A percentile compares a stretch with the other conserved stretches of the same genome.
phyloP scores from a whole-genome alignment of 257 asterid genomes.

The Solanum virginianum region DNA sequence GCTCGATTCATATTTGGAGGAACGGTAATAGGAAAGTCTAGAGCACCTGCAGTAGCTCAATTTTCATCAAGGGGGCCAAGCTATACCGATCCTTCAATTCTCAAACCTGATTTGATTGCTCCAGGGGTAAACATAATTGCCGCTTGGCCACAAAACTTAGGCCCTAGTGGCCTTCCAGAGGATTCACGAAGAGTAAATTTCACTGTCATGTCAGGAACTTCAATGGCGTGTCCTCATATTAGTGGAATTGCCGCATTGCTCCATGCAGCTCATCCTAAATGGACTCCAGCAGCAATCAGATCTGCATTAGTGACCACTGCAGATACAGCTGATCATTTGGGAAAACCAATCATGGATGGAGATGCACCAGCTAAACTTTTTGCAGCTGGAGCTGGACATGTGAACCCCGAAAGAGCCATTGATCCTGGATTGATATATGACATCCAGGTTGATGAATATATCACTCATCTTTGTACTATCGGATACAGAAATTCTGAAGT shows the following conservation, averaged over 20 bases:
- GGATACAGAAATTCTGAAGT: conserved; percentile 56
- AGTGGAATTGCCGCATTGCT: conserved; percentile 73
- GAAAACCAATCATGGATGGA: conserved; percentile 74
- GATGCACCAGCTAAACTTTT: conserved; percentile 51
- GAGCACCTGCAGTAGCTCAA: conserved; percentile 87
- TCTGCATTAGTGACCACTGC: conserved; percentile 93
- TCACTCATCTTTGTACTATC: conserved; percentile 59
- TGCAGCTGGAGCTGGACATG: conserved; percentile 85
- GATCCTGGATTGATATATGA: conserved; percentile 75
- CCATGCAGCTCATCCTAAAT: conserved; percentile 60
- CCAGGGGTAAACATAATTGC: conserved; percentile 92
- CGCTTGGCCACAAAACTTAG: conserved; percentile 90
- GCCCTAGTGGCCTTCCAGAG: conserved; percentile 78
- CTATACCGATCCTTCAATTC: conserved; percentile 63
- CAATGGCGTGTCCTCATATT: conserved; percentile 94
- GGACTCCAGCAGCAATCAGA: conserved; percentile 72
- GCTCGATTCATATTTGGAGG: conserved; percentile 73
- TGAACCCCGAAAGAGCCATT: conserved; percentile 60
- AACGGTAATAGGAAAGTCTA: conserved; percentile 39
- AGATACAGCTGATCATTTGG: conserved; percentile 38
- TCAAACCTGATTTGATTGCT: conserved; percentile 85
- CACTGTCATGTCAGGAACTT: conserved; percentile 89
- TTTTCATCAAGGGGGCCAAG: conserved; percentile 90
- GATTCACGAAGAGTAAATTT: conserved; percentile 85
- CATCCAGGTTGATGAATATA: conserved; percentile 44